Base-by-base conservation (phyloP, 108 stramenopile genomes). In the Nitzschia sp. region DNA sequence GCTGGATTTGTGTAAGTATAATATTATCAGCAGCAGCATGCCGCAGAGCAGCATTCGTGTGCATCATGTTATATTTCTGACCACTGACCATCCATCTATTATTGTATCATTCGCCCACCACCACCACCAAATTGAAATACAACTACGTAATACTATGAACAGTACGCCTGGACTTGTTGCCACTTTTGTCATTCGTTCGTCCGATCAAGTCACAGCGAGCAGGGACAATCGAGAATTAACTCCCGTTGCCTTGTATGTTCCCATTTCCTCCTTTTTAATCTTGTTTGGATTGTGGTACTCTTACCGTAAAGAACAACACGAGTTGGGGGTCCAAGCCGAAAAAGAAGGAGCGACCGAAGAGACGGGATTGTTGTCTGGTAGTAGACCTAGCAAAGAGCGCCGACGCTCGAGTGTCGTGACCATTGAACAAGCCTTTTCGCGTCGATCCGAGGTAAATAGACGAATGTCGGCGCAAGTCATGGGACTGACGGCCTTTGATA, bases 91-190 rank as follows among this genome's bases (percentile, higher is more conserved):
- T 13, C 41, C 41, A 15, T 45, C 16, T 45, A 15, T 45, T 45
- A 15, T 45, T 45, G 44, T 45, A 16, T 16, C 44, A 16, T 45
- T 45, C 44, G 16, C n/a, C n/a, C n/a, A n/a, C n/a, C n/a, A n/a
- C n/a, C n/a, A n/a, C n/a, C n/a, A n/a, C n/a, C n/a, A n/a, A n/a
- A n/a, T n/a, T n/a, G n/a, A n/a, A n/a, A n/a, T n/a, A n/a, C n/a
- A n/a, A n/a, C n/a, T n/a, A n/a, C n/a, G n/a, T n/a, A n/a, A n/a
- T n/a, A n/a, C n/a, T n/a, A n/a, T 17, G 16, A 25, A 33, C 35
- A 66, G 66, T 6, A 69, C 87, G 11, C 90, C 90, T n/a, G 70
- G 84, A 45, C 61, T 86, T 15, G 72, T 91, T 33, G 82, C 90
- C 27, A 58, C 75, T 0, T 91, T 71, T 63, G 80, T 84, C n/a